Conservation (phyloP, 1,284 basidiomycete genomes). For the Boletus austroedulis region DNA sequence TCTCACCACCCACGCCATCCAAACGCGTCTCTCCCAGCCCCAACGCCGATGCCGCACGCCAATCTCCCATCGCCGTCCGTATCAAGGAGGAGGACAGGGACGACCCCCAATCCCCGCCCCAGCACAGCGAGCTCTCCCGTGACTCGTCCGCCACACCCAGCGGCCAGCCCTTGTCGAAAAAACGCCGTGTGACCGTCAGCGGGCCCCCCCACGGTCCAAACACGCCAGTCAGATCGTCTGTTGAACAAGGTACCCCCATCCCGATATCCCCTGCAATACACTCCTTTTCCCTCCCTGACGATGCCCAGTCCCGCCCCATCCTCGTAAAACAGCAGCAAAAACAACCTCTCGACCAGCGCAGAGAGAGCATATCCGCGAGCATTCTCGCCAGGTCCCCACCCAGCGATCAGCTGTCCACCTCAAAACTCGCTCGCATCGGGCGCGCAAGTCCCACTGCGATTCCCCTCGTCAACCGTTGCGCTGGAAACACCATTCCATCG, state of each 20-base stretch:
- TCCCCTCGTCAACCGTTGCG: constrained; percentile 26
- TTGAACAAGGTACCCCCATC: constrained; percentile 48
- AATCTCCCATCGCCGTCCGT: constrained; percentile 47
- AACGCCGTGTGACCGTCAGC: constrained; percentile 66
- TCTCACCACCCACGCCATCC: not conserved
- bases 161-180: constrained; percentile 57
- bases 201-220: constrained; percentile 55
- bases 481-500: constrained; percentile 27
- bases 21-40: constrained; percentile 26
- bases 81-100: constrained; percentile 66
- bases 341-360: constrained; percentile 62
- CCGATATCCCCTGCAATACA: constrained; percentile 66
- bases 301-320: constrained; percentile 61
- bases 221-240: constrained; percentile 14
- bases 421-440: constrained; percentile 29
- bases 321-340: constrained; percentile 69
- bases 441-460: constrained; percentile 41
- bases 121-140: constrained; percentile 8
- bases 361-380: constrained; percentile 46
- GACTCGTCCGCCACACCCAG: constrained; percentile 41
- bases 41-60: constrained; percentile 33
- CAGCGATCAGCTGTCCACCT: constrained; percentile 30
- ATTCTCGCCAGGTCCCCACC: constrained; percentile 27
- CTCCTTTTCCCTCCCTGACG: constrained; percentile 59
- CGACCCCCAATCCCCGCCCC: constrained; percentile 35